Percentiles rank a stretch among this genome's conserved stretches.
Conservation (phyloP, 176 grass and related monocot genomes). For the Saccharum spontaneum region DNA sequence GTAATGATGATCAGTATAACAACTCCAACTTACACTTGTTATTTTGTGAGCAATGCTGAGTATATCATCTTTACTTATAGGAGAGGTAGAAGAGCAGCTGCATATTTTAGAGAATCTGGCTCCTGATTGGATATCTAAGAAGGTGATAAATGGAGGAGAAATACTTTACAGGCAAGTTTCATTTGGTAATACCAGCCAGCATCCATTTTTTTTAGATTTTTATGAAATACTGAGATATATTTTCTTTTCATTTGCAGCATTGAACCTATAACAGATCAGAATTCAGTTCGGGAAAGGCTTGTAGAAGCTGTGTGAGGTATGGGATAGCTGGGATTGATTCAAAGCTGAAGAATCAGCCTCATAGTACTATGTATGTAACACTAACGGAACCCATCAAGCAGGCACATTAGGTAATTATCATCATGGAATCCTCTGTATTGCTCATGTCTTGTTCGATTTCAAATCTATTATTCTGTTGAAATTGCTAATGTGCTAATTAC, state of each 20-base stretch:
- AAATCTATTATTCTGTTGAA: neutral
- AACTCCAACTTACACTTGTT: conserved; percentile 20
- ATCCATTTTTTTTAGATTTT: neutral
- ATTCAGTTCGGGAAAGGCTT: conserved; percentile 58
- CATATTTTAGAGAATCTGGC: conserved; percentile 60
- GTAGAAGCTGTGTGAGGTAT: conserved; percentile 46
- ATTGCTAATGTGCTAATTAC: too few relatives aligned
- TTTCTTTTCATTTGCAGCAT: conserved; percentile 56
- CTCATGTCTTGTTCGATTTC: neutral
- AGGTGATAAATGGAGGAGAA: conserved; percentile 54
- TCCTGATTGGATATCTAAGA: conserved; percentile 85
- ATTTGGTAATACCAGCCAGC: neutral
- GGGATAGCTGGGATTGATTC: neutral
- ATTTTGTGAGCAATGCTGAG: conserved; percentile 2
- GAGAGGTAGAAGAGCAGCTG: conserved; percentile 85
- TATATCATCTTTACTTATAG: conserved; percentile 32
- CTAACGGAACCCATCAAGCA: neutral
- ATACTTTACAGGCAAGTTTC: conserved; percentile 80
- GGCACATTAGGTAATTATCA: neutral
- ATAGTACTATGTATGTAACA: neutral
- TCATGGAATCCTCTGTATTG: conserved; percentile 27
- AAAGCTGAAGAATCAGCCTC: conserved; percentile 5
- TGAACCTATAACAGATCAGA: conserved; percentile 54
- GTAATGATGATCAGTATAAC: conserved; percentile 47
- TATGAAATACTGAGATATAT: neutral